A percentile compares a stretch with the other conserved stretches of the same genome.
Conservation (phyloP, 306 rosid genomes). For the Carpinus fangiana region DNA sequence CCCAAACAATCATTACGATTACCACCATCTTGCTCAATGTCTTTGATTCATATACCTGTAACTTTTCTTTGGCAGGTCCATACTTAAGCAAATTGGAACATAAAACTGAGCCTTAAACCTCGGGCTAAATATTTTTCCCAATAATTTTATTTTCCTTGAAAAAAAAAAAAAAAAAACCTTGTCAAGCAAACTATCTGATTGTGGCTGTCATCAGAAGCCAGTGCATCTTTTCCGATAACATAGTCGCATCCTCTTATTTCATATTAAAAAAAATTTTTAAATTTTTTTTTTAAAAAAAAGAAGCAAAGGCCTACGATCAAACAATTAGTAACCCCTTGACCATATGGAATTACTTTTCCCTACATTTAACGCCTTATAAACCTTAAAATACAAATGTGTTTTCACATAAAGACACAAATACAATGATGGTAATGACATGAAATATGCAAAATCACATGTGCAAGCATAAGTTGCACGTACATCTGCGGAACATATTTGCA, state of each 20-base stretch:
- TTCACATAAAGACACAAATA: neutral
- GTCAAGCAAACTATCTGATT: neutral
- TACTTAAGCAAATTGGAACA: neutral
- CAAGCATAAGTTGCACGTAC: neutral
- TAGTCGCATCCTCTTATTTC: neutral
- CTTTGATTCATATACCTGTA: neutral
- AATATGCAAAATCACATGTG: neutral
- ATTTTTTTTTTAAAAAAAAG: too few species aligned
- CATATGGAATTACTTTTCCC: neutral
- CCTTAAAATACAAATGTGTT: neutral
- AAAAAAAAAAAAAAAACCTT: neutral
- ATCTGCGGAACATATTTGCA: neutral
- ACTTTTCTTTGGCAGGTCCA: neutral
- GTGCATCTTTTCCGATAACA: neutral
- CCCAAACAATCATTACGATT: neutral
- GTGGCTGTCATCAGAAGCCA: neutral
- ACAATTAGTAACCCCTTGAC: too few species aligned
- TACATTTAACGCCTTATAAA: neutral
- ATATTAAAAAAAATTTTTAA: too few species aligned
- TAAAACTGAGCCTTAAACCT: neutral
- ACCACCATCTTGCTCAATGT: neutral
- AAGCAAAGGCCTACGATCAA: too few species aligned
- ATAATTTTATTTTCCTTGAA: neutral
- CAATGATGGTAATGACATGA: neutral
- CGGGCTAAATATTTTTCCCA: neutral